phyloP scores from a whole-genome alignment of 2,329 filamentous ascomycete species.

The Claviceps monticola region DNA sequence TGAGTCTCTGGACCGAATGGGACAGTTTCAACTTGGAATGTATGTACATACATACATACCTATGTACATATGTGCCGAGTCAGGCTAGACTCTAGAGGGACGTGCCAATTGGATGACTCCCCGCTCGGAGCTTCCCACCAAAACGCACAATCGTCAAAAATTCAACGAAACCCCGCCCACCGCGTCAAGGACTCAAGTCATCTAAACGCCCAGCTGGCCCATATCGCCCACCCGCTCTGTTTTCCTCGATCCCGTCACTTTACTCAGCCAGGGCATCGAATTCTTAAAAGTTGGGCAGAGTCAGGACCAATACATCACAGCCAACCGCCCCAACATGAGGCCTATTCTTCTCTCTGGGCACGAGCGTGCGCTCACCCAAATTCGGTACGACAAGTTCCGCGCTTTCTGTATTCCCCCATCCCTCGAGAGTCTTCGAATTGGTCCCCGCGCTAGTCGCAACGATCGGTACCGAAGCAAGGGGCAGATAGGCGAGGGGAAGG shows the following conservation, averaged over 20 bases:
- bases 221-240: constrained; percentile 10
- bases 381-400: constrained; percentile 46
- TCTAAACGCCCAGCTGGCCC: constrained; percentile 11
- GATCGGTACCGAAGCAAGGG: neutral
- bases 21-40: too few relatives aligned
- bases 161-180: constrained; percentile 17
- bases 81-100: neutral
- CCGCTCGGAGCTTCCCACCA: constrained; percentile 20
- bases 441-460: neutral
- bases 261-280: constrained; percentile 1
- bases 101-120: constrained; percentile 2
- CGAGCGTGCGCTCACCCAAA: constrained; percentile 91
- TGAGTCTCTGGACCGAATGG: neutral
- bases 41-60: too few relatives aligned
- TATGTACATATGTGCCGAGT: neutral
- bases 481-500: neutral
- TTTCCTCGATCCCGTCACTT: constrained; percentile 11
- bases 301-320: constrained; percentile 4
- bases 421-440: neutral
- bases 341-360: constrained; percentile 93
- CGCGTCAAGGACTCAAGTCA: constrained; percentile 16
- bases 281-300: neutral
- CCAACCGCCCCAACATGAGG: constrained; percentile 59
- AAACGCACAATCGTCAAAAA: constrained; percentile 33
- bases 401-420: neutral